phyloP scores from a whole-genome alignment of 257 asterid species.

The Gardenia jasminoides region DNA sequence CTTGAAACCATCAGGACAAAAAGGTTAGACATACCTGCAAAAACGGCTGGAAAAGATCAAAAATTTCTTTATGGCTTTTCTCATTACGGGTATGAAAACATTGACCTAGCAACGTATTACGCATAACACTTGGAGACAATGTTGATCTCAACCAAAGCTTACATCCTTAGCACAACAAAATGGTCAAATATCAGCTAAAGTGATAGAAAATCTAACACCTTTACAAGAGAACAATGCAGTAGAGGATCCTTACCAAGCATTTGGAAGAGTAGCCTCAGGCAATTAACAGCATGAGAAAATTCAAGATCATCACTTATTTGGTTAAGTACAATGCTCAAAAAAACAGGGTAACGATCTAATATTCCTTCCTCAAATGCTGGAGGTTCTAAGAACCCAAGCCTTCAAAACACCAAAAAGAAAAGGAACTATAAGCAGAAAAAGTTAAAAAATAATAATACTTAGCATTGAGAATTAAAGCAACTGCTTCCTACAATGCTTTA shows the following conservation, averaged over 20 bases:
- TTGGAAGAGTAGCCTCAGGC: constrained; percentile 84
- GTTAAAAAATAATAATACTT: constrained; percentile 16
- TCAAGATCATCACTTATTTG: constrained; percentile 87
- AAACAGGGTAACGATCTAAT: constrained; percentile 86
- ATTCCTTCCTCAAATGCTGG: constrained; percentile 98
- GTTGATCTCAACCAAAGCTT: constrained; percentile 97
- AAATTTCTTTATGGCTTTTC: constrained; percentile 97
- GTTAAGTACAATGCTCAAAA: constrained; percentile 91
- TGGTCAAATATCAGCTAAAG: constrained; percentile 10
- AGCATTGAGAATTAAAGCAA: constrained; percentile 37
- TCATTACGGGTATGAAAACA: constrained; percentile 97
- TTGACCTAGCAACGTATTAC: constrained; percentile 93
- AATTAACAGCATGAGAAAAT: constrained; percentile 90
- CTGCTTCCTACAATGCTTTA: constrained; percentile 89
- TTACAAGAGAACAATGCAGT: constrained; percentile 9
- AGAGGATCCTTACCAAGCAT: constrained; percentile 71
- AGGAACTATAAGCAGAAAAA: constrained; percentile 33
- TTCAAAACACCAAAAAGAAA: constrained; percentile 34
- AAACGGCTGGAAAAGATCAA: constrained; percentile 96
- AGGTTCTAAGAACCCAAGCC: constrained; percentile 96
- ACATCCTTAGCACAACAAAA: constrained; percentile 55
- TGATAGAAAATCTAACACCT: background rate
- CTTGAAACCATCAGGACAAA: background rate
- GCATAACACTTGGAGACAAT: constrained; percentile 92
- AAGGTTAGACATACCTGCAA: constrained; percentile 66